Base-by-base conservation (phyloP, 352 stramenopile genomes). In the Pythium utonaiense region DNA sequence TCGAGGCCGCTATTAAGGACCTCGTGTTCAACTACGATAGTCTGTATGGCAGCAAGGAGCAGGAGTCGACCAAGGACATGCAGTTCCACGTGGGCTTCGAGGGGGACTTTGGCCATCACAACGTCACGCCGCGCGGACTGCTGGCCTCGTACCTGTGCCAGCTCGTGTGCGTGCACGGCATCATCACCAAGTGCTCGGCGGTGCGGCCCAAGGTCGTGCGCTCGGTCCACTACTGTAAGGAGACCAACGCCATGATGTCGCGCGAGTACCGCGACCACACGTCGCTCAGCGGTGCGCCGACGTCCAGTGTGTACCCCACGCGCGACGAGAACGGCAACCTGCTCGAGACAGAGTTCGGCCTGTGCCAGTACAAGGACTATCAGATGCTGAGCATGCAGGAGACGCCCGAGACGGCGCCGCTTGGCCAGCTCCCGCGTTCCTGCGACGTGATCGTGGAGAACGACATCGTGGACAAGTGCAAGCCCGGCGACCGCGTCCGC, bases 351-450 rank as follows among this genome's bases (percentile, higher is more conserved):
- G 98, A 99, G 70, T 99, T 98, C 64, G 98, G 97, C 0, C 83
- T 99, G 0, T 98, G 85, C 27, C 80, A 93, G 61, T 99, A 98
- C 83, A 99, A 99, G 67, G 97, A 99, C 70, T 97, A 99, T 71
- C 98, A 99, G 82, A 78, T 92, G 59, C 69, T 96, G 49, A 93
- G 74, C 61, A 94, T 96, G 74, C 84, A 95, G 69, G 86, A 94
- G 54, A 89, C 80, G 0, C 80, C 83, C 12, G 98, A 99, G 80
- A 91, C 91, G 6, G 97, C 97, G 6, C 97, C 97, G 10, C 98
- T 88, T 69, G 98, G 86, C 52, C 97, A 99, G 71, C 74, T 99
- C 12, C 98, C 98, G 10, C 83, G 98, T 6, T 98, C 90, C 0
- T 97, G 99, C 14, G 97, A 99, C 53, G 83, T 99, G 31, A 93